These are phyloP conservation scores for Zoysia pacifica DNA, from an alignment of 176 grass and related monocot genomes.

Conservation along the genomic window DNA sequence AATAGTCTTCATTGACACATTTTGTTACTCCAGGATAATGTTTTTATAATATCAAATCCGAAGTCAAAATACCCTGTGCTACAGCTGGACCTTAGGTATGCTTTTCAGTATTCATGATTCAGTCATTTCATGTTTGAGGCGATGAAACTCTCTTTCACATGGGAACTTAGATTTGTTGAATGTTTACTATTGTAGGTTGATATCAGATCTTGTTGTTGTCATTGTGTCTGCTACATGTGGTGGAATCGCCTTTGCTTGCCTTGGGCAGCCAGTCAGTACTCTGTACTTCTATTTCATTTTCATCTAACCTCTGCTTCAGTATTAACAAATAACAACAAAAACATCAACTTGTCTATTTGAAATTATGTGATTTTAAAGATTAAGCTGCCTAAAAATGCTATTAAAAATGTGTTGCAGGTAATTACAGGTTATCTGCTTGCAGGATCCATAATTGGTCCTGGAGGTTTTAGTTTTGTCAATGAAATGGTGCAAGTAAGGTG, in stretches of 20 bases:
- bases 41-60: conserved; percentile 99
- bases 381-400: conserved; percentile 40
- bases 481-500: conserved; percentile 99
- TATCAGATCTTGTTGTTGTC: conserved; percentile 99
- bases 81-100: conserved; percentile 89
- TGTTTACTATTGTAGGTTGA: conserved; percentile 70
- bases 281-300: conserved; percentile 20
- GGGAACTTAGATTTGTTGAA: conserved; percentile 38
- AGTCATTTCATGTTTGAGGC: background rate
- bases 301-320: conserved; percentile 8
- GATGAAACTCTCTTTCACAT: conserved; percentile 25
- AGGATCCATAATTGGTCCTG: conserved; percentile 95
- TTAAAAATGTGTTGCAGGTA: conserved; percentile 64
- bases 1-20: conserved; percentile 19
- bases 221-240: conserved; percentile 94
- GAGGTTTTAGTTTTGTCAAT: conserved; percentile 97
- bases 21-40: conserved; percentile 73
- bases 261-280: conserved; percentile 86
- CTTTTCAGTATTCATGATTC: background rate
- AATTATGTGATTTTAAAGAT: conserved; percentile 14
- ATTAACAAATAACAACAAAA: background rate
- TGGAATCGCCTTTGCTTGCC: conserved; percentile 98
- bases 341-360: conserved; percentile 23
- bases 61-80: conserved; percentile 99
- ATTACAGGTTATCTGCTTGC: conserved; percentile 99